These are phyloP conservation scores for Rhodocollybia butyracea DNA, from an alignment of 768 basidiomycete genomes.

Conservation along the genomic window DNA sequence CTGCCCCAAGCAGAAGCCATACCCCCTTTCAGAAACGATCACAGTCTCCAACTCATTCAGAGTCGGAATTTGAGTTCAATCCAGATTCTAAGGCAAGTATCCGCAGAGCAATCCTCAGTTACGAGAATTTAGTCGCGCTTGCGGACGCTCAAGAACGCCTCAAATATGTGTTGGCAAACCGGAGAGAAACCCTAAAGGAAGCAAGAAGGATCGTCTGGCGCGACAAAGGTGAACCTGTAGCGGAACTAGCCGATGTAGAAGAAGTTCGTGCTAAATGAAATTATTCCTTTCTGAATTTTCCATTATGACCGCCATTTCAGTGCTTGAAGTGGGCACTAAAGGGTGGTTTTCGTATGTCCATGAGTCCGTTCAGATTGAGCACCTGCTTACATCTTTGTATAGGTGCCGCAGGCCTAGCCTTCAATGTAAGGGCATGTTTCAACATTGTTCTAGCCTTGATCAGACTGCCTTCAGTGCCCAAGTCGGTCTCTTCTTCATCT, in stretches of 20 bases:
- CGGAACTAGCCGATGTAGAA: slow-evolving; percentile 57
- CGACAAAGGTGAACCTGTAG: slow-evolving; percentile 73
- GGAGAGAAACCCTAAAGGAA: slow-evolving; percentile 68
- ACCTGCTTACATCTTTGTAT: slow-evolving; percentile 4
- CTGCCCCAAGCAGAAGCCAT: slow-evolving; percentile 3
- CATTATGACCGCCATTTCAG: no score
- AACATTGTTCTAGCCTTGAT: slow-evolving; percentile 80
- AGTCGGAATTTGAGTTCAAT: slow-evolving; percentile 6
- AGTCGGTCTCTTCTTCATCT: slow-evolving; percentile 37
- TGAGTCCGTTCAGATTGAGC: background rate
- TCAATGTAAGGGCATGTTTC: slow-evolving; percentile 77
- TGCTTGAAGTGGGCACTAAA: slow-evolving; percentile 68
- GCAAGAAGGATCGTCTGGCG: slow-evolving; percentile 83
- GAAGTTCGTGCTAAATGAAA: no score
- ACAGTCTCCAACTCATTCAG: slow-evolving; percentile 1
- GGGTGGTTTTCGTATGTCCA: slow-evolving; percentile 67
- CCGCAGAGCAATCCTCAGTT: slow-evolving; percentile 60
- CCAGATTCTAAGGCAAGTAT: slow-evolving; percentile 4
- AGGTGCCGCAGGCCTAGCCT: slow-evolving; percentile 84
- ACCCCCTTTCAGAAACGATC: slow-evolving; percentile 4
- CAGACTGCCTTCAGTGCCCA: slow-evolving; percentile 61
- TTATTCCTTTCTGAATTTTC: no score
- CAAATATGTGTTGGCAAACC: slow-evolving; percentile 68
- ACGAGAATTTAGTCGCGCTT: slow-evolving; percentile 80
- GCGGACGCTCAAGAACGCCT: slow-evolving; percentile 82